Percentiles rank a stretch among this genome's conserved stretches.
phyloP scores from a whole-genome alignment of 1,139 yeast species.

The Magnusiomyces suaveolens region DNA sequence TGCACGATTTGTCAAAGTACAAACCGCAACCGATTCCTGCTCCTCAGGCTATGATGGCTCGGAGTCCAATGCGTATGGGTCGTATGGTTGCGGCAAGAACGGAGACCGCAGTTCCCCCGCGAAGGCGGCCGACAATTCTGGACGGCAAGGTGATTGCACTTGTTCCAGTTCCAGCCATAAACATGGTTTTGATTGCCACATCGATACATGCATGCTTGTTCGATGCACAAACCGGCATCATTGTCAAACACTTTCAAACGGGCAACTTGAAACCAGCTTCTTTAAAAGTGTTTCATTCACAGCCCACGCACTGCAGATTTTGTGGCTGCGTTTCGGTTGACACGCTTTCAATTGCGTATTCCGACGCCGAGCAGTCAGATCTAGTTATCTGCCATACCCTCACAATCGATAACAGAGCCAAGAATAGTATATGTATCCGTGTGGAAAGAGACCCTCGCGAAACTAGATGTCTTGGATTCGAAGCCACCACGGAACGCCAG shows the following conservation, averaged over 20 bases:
- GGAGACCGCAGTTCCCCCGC: conserved; percentile 2
- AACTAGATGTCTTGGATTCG: conserved; percentile 79
- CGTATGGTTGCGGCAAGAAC: conserved; percentile 6
- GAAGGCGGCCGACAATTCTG: conserved; percentile 11
- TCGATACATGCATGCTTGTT: conserved; percentile 35
- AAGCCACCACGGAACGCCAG: conserved; percentile 60
- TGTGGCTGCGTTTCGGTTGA: conserved; percentile 82
- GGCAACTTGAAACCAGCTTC: conserved; percentile 55
- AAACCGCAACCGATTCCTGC: conserved; percentile 15
- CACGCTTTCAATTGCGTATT: conserved; percentile 62
- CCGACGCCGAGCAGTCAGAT: conserved; percentile 44
- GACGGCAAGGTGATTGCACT: conserved; percentile 16
- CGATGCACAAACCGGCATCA: conserved; percentile 70
- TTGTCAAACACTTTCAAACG: conserved; percentile 44
- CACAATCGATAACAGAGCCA: conserved; percentile 62
- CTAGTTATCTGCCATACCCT: conserved; percentile 65
- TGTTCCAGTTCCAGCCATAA: conserved; percentile 27
- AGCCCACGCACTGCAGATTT: conserved; percentile 79
- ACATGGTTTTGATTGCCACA: conserved; percentile 25
- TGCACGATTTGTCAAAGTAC: conserved; percentile 14
- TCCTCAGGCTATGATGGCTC: conserved; percentile 15
- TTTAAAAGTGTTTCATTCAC: conserved; percentile 64
- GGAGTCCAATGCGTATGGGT: conserved; percentile 10
- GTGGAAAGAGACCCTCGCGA: conserved; percentile 90
- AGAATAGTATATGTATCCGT: conserved; percentile 70